Evolutionary conservation across 2,329 filamentous ascomycete genomes (phyloP), one percentile per base, ranked within the genome.

Genomic region (Alternaria brassicae): DNA sequence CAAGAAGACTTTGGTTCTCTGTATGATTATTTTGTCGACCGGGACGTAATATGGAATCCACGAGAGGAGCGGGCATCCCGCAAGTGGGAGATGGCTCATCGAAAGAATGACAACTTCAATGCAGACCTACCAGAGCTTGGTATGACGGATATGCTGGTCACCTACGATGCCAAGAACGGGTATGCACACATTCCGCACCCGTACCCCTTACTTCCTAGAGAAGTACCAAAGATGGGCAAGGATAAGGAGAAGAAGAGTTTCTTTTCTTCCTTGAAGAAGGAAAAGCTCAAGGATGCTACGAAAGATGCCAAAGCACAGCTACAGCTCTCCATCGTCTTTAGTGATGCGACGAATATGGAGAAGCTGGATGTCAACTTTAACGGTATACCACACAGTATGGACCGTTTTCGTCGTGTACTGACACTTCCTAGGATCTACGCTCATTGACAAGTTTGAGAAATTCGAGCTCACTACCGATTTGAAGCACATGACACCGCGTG

Each of bases 1-100:
- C 87, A 89, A 63, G 81, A 80, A 30, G 89, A 91, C 64, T 91
- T 91, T 67, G 86, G 87, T 2, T 85, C 86, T 0, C 78, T 91
- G 2, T 91, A 91, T 67, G 88, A 91, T 68, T 90, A 89, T 62
- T 79, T 91, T 1, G 88, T 91, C 15, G 85, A 91, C 72, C 83
- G 87, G 5, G 86, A 90, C 45, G 83, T 90, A 4, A 72, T 84
- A 0, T 91, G 89, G 87, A 87, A 89, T 55, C 83, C 83, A 19
- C 84, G 83, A 0, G 87, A 89, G 69, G 85, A 85, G 47, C 80
- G 86, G 0, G 83, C 84, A 3, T 84, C 84, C 17, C 84, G 87
- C 39, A 89, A 89, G 69, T 89, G 87, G 86, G 84, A 87, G 75
- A 87, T 90, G 80, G 81, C 83, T 15, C 72, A 73, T 48, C 61